Evolutionary conservation across 2,329 filamentous ascomycete species (phyloP).

Genomic region (Leptodontidium sp.): DNA sequence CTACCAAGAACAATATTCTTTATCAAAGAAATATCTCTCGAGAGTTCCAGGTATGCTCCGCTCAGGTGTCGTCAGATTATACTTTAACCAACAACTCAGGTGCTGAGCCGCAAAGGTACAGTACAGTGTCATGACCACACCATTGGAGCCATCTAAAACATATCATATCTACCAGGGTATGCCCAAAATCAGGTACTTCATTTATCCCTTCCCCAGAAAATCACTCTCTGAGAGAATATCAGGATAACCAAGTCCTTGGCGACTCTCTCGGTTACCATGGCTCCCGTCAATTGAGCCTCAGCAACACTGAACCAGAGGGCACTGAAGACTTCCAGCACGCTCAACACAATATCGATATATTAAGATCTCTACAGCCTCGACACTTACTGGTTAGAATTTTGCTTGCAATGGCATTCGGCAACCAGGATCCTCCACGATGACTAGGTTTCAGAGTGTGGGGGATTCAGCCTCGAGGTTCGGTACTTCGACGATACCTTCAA

Average conservation of each 20-base stretch:
- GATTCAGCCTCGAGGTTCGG: constrained; percentile 22
- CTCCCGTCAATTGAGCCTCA: background rate
- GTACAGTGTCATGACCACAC: background rate
- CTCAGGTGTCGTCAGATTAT: constrained; percentile 17
- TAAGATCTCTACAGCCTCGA: background rate
- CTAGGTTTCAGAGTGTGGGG: constrained; percentile 6
- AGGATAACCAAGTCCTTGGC: background rate
- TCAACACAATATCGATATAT: constrained; percentile 8
- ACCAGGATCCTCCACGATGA: constrained; percentile 22
- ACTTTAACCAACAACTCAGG: background rate
- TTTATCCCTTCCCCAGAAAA: background rate
- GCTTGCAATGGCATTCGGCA: background rate
- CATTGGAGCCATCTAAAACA: background rate
- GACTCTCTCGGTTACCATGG: background rate
- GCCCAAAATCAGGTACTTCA: background rate
- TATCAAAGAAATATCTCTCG: background rate
- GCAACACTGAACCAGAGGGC: background rate
- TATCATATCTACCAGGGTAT: background rate
- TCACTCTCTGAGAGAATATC: background rate
- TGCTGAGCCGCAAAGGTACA: constrained; percentile 1
- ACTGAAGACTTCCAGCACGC: background rate
- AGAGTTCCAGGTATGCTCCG: background rate
- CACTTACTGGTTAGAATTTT: background rate
- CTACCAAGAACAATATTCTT: background rate
- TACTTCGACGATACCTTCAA: constrained; percentile 5